Conservation (phyloP, 306 rosid genomes). For the Phaseolus lunatus region DNA sequence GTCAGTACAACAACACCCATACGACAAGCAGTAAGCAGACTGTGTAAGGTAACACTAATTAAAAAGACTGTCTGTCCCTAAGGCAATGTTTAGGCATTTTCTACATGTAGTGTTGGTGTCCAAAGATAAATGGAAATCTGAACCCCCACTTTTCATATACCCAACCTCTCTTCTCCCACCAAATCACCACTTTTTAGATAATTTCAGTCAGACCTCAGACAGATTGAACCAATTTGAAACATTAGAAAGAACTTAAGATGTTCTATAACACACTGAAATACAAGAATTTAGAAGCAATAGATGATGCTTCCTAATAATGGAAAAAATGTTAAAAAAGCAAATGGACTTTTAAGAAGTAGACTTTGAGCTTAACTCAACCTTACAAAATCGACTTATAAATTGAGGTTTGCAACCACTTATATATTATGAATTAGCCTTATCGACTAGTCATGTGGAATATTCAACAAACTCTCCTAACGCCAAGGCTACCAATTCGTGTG, state of each 20-base stretch:
- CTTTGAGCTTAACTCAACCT: too few species aligned
- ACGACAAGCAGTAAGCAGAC: not conserved
- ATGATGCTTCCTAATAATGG: conserved; percentile 17
- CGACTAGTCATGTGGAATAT: too few species aligned
- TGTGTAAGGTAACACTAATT: conserved; percentile 3
- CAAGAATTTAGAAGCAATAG: not conserved
- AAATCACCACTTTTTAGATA: conserved; percentile 8
- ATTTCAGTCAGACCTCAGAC: conserved; percentile 11
- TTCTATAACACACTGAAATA: conserved; percentile 22
- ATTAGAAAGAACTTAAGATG: conserved; percentile 1
- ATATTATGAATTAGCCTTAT: too few species aligned
- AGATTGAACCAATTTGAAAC: conserved; percentile 3
- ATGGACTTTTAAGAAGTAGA: too few species aligned
- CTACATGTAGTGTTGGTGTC: not conserved
- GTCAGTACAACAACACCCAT: conserved; percentile 36
- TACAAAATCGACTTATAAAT: too few species aligned
- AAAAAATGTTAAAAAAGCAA: not conserved
- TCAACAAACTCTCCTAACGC: too few species aligned
- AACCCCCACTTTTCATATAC: not conserved
- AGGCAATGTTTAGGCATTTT: not conserved
- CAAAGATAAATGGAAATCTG: conserved; percentile 14
- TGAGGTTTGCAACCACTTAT: too few species aligned
- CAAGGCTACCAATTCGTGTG: too few species aligned
- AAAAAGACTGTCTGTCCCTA: not conserved
- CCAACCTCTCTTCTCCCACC: not conserved